Percentiles rank a stretch among this genome's conserved stretches.
Evolutionary conservation across 345 rosid genomes (phyloP).

Genomic region (Lenwebbia sp.): DNA sequence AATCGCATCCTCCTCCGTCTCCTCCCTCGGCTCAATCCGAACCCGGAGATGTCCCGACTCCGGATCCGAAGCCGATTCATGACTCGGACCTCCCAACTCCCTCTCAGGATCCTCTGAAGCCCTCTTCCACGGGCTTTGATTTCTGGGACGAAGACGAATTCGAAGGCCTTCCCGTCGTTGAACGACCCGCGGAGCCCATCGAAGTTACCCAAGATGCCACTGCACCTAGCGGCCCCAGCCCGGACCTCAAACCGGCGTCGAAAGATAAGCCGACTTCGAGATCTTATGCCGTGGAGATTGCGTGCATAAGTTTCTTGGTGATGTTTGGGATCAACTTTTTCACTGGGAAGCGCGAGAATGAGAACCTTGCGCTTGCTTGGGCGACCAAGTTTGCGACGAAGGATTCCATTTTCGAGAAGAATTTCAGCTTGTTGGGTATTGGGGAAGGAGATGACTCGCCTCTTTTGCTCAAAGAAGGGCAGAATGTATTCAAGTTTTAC

Average conservation of each 20-base stretch:
- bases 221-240: background rate
- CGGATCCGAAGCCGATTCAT: conserved; percentile 9
- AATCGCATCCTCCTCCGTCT: conserved; percentile 2
- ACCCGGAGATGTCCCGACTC: conserved; percentile 4
- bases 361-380: conserved; percentile 81
- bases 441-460: conserved; percentile 86
- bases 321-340: conserved; percentile 61
- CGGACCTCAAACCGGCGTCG: conserved; percentile 17
- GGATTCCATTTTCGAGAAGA: conserved; percentile 68
- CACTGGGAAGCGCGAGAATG: conserved; percentile 79
- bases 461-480: conserved; percentile 78
- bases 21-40: conserved; percentile 1
- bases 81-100: conserved; percentile 2
- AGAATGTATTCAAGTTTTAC: conserved; percentile 79
- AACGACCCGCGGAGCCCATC: conserved; percentile 9
- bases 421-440: conserved; percentile 51
- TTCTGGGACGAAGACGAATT: conserved; percentile 98
- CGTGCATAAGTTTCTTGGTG: conserved; percentile 53
- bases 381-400: conserved; percentile 69
- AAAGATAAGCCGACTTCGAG: conserved; percentile 2
- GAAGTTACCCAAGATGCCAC: conserved; percentile 14
- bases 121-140: conserved; percentile 41
- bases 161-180: conserved; percentile 64
- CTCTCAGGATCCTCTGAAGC: conserved; percentile 8
- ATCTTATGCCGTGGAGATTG: conserved; percentile 53